Evolutionary conservation across 2,329 filamentous ascomycete genomes (phyloP).

Genomic region (Diplocarpon rosae): DNA sequence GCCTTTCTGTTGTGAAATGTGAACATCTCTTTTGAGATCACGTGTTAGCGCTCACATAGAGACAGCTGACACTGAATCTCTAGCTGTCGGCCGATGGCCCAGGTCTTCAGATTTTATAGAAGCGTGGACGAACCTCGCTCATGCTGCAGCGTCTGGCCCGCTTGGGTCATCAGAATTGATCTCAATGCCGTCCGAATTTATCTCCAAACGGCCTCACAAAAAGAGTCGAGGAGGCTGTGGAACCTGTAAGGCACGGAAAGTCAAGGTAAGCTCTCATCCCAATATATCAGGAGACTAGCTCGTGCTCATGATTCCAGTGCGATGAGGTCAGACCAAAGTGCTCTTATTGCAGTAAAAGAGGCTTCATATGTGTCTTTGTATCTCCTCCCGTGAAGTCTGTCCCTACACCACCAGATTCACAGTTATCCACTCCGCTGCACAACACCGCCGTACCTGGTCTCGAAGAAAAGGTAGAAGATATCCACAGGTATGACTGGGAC

Average conservation of each 20-base stretch:
- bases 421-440: background rate
- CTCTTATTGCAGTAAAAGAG: conserved; percentile 20
- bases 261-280: conserved; percentile 18
- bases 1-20: too few relatives aligned
- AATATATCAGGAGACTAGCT: background rate
- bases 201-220: conserved; percentile 24
- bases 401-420: background rate
- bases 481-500: conserved; percentile 2
- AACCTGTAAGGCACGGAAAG: conserved; percentile 24
- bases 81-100: too few relatives aligned
- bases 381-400: conserved; percentile 1
- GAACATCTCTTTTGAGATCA: too few relatives aligned
- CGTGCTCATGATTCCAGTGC: conserved; percentile 16
- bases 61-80: too few relatives aligned
- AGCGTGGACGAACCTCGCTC: background rate
- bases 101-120: background rate
- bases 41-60: too few relatives aligned
- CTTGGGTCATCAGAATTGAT: background rate
- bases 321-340: conserved; percentile 24
- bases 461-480: conserved; percentile 1
- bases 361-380: conserved; percentile 19
- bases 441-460: background rate
- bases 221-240: conserved; percentile 25
- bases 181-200: conserved; percentile 17
- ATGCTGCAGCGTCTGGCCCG: background rate